A percentile compares a stretch with the other conserved stretches of the same genome.
These are phyloP conservation scores for Onygenales sp. DNA, from an alignment of 2,329 filamentous ascomycete species.

Conservation along the genomic window DNA sequence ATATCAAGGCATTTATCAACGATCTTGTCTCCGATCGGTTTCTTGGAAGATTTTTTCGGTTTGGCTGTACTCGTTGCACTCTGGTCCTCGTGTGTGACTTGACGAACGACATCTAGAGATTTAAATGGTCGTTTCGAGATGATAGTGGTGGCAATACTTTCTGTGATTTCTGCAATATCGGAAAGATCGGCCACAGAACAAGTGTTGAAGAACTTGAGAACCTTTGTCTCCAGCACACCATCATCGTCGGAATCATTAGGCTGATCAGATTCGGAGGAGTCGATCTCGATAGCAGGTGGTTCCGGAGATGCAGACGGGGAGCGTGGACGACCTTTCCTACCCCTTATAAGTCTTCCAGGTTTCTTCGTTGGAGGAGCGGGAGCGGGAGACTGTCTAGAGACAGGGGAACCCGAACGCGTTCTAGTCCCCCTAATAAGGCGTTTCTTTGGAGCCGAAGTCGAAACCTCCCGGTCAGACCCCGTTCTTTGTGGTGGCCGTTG, in stretches of 20 bases:
- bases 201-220: slow-evolving; percentile 75
- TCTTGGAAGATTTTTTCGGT: slow-evolving; percentile 38
- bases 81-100: slow-evolving; percentile 45
- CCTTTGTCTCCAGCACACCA: slow-evolving; percentile 40
- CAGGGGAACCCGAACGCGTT: slow-evolving; percentile 20
- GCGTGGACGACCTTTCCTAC: slow-evolving; percentile 30
- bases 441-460: slow-evolving; percentile 23
- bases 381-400: slow-evolving; percentile 11
- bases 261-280: slow-evolving; percentile 32
- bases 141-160: slow-evolving; percentile 59
- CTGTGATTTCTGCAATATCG: slow-evolving; percentile 68
- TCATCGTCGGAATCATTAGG: slow-evolving; percentile 29
- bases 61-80: slow-evolving; percentile 24
- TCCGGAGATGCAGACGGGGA: slow-evolving; percentile 26
- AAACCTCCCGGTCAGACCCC: slow-evolving; percentile 16
- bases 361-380: slow-evolving; percentile 17
- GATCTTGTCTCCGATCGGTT: slow-evolving; percentile 56
- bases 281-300: slow-evolving; percentile 32
- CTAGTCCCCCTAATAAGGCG: slow-evolving; percentile 31
- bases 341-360: slow-evolving; percentile 38
- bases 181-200: slow-evolving; percentile 67
- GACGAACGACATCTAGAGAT: slow-evolving; percentile 55
- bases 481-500: slow-evolving; percentile 24
- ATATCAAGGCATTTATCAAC: slow-evolving; percentile 62
- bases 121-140: slow-evolving; percentile 67